phyloP scores from a whole-genome alignment of 345 rosid species.

The Anacardium occidentale region DNA sequence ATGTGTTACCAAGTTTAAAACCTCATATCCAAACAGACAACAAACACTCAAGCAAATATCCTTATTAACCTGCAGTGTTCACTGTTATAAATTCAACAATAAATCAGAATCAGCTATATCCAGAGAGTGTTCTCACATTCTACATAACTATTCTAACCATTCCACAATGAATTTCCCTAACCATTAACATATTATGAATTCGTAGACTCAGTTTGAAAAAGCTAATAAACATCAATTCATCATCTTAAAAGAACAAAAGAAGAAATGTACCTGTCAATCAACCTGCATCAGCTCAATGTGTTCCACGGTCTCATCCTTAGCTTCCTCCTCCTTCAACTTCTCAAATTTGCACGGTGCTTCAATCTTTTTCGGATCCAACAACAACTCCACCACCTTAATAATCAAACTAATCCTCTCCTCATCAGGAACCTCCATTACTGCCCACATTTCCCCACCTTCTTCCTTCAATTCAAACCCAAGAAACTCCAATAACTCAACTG shows the following conservation, averaged over 20 bases:
- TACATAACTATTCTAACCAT: neutral
- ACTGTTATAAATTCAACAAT: neutral
- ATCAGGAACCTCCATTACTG: conserved; percentile 61
- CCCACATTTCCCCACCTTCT: conserved; percentile 80
- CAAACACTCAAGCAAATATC: neutral
- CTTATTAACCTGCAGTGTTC: neutral
- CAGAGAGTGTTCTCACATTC: neutral
- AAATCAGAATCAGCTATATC: neutral
- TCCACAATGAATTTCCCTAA: neutral
- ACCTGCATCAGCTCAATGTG: conserved; percentile 51
- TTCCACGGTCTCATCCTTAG: conserved; percentile 37
- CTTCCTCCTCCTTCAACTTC: conserved; percentile 32
- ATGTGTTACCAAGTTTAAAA: neutral
- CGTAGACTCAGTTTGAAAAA: neutral
- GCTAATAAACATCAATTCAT: too few relatives aligned
- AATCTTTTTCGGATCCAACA: conserved; percentile 51
- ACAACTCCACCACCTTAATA: conserved; percentile 38
- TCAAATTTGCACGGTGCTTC: conserved; percentile 30
- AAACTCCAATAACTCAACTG: conserved; percentile 68
- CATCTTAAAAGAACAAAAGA: neutral
- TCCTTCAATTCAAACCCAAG: conserved; percentile 72
- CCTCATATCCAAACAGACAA: neutral
- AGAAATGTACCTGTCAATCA: conserved; percentile 69
- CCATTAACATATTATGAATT: neutral
- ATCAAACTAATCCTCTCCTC: conserved; percentile 46